phyloP scores from a whole-genome alignment of 495 filamentous ascomycete species.

The Sabuloglossum arenarium region DNA sequence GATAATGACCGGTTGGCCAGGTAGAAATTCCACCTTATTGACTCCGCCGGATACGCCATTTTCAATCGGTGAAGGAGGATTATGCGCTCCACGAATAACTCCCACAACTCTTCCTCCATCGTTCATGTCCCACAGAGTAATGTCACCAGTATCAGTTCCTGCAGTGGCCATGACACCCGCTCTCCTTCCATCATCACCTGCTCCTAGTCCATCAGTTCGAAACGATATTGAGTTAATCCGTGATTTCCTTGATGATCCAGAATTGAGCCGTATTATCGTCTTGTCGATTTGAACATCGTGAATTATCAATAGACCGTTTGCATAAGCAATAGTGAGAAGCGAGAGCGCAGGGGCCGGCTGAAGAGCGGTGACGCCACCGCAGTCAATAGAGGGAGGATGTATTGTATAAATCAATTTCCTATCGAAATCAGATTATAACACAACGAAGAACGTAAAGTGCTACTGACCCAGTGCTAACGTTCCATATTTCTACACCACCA shows the following conservation, averaged over 20 bases:
- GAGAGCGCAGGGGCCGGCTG: conserved; percentile 66
- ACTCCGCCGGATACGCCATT: conserved; percentile 37
- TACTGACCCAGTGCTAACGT: conserved; percentile 50
- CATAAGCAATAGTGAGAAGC: conserved; percentile 72
- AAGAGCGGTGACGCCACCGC: conserved; percentile 61
- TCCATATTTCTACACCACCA: conserved; percentile 94
- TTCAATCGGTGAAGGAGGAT: conserved; percentile 35
- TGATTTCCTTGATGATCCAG: conserved; percentile 27
- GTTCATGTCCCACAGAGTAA: conserved; percentile 92
- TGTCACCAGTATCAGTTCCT: conserved; percentile 49
- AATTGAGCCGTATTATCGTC: conserved; percentile 40
- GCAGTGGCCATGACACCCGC: conserved; percentile 76
- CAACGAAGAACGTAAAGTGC: neutral
- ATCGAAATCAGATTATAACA: neutral
- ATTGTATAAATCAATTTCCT: conserved; percentile 66
- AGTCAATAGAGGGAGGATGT: conserved; percentile 39
- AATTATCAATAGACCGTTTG: conserved; percentile 53
- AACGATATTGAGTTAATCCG: conserved; percentile 69
- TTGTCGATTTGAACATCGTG: conserved; percentile 64
- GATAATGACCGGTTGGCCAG: conserved; percentile 77
- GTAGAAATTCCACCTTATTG: conserved; percentile 70
- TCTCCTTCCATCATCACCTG: conserved; percentile 63
- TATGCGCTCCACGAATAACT: conserved; percentile 66
- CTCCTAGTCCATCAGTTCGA: conserved; percentile 75
- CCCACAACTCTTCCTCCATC: conserved; percentile 64